Percentiles rank a stretch among this genome's conserved stretches.
Conservation (phyloP, 768 basidiomycete species). For the Fomitopsis pulvina region DNA sequence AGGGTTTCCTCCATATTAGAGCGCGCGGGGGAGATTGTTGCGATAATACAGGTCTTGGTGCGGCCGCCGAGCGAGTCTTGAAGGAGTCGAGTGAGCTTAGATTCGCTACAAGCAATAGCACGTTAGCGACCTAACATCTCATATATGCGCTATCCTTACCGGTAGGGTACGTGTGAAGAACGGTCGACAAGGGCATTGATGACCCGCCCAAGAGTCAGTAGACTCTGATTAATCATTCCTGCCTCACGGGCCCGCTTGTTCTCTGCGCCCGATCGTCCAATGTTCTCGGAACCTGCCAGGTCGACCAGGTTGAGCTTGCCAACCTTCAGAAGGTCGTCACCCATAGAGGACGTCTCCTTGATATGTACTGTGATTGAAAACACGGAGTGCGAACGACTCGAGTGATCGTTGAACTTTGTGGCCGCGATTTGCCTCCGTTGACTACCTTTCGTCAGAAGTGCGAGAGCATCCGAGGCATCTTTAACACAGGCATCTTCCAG, state of each 20-base stretch:
- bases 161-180: constrained; percentile 88
- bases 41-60: constrained; percentile 97
- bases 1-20: constrained; percentile 96
- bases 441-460: constrained; percentile 82
- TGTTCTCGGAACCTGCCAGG: constrained; percentile 95
- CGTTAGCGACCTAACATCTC: background rate
- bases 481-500: constrained; percentile 85
- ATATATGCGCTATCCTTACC: constrained; percentile 38
- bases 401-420: constrained; percentile 97
- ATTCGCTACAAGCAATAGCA: constrained; percentile 52
- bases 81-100: constrained; percentile 92
- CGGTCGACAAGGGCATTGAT: constrained; percentile 95
- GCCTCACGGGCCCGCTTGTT: constrained; percentile 94
- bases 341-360: constrained; percentile 71
- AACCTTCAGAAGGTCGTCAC: constrained; percentile 85
- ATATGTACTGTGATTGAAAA: constrained; percentile 94
- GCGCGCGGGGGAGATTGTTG: constrained; percentile 90
- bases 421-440: constrained; percentile 88
- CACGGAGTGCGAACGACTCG: constrained; percentile 94
- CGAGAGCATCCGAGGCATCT: constrained; percentile 76
- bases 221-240: constrained; percentile 97
- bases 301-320: constrained; percentile 98
- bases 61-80: constrained; percentile 98
- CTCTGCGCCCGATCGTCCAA: constrained; percentile 92
- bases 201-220: constrained; percentile 93